phyloP scores from a whole-genome alignment of 2,329 filamentous ascomycete species.

The Aspergillus costaricaensis region DNA sequence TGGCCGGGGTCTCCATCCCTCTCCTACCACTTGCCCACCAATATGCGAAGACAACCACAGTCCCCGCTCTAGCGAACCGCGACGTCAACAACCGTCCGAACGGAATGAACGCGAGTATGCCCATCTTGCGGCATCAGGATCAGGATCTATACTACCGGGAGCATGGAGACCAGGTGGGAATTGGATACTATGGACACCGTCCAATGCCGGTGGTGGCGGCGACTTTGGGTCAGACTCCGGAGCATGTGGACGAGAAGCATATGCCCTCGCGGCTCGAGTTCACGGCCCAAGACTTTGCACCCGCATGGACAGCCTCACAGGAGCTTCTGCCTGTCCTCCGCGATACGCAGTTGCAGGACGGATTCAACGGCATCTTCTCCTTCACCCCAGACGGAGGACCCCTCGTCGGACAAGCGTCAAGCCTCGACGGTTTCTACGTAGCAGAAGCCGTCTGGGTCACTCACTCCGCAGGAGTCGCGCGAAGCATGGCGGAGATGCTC shows the following conservation, averaged over 20 bases:
- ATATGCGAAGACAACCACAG: slow-evolving; percentile 62
- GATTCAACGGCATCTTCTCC: slow-evolving; percentile 68
- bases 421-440: slow-evolving; percentile 63
- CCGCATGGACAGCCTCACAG: slow-evolving; percentile 60
- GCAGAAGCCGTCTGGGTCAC: slow-evolving; percentile 69
- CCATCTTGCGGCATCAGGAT: slow-evolving; percentile 65
- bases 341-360: slow-evolving; percentile 56
- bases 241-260: slow-evolving; percentile 58
- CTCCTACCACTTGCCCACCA: slow-evolving; percentile 64
- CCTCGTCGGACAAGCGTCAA: slow-evolving; percentile 60
- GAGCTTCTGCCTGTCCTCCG: slow-evolving; percentile 57
- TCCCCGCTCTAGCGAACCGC: slow-evolving; percentile 49
- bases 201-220: slow-evolving; percentile 63
- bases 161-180: slow-evolving; percentile 63
- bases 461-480: slow-evolving; percentile 64
- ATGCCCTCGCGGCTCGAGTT: slow-evolving; percentile 67
- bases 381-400: slow-evolving; percentile 67
- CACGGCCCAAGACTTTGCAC: slow-evolving; percentile 61
- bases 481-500: slow-evolving; percentile 60
- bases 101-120: slow-evolving; percentile 51
- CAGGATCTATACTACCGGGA: slow-evolving; percentile 66
- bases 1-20: slow-evolving; percentile 61
- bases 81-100: slow-evolving; percentile 46
- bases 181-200: slow-evolving; percentile 65
- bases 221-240: slow-evolving; percentile 55